Evolutionary conservation across 2,329 filamentous ascomycete species (phyloP).

Genomic region (Aspergillus quadricinctus): DNA sequence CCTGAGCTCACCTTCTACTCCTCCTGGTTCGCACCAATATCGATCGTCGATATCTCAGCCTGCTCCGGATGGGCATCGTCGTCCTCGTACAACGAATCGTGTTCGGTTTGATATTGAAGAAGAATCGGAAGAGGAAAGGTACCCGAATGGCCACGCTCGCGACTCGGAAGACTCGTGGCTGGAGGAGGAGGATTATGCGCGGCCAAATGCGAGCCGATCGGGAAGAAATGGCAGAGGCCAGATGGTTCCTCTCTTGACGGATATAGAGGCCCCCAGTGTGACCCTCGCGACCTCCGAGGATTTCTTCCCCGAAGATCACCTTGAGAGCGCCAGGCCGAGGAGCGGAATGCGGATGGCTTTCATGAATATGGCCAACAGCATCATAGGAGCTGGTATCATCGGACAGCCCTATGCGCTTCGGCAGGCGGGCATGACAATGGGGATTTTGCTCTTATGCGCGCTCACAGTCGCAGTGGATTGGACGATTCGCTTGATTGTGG

Average conservation of each 20-base stretch:
- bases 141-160: conserved; percentile 29
- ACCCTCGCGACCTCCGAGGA: conserved; percentile 62
- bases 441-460: conserved; percentile 69
- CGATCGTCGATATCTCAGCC: conserved; percentile 42
- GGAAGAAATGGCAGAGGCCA: conserved; percentile 44
- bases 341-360: conserved; percentile 84
- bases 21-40: conserved; percentile 21
- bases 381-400: conserved; percentile 73
- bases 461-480: conserved; percentile 89
- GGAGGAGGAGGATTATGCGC: conserved; percentile 60
- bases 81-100: conserved; percentile 60
- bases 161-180: conserved; percentile 40
- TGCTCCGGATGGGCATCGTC: conserved; percentile 36
- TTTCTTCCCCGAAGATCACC: conserved; percentile 54
- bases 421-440: conserved; percentile 81
- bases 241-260: conserved; percentile 68
- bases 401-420: conserved; percentile 93
- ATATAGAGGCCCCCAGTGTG: conserved; percentile 76
- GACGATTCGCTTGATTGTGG: conserved; percentile 95
- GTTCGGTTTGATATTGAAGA: conserved; percentile 66
- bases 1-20: conserved; percentile 14
- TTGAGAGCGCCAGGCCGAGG: conserved; percentile 67
- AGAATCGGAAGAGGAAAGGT: conserved; percentile 24
- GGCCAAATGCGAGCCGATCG: conserved; percentile 35
- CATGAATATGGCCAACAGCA: conserved; percentile 99